Evolutionary conservation across 2,329 filamentous ascomycete genomes (phyloP).

Genomic region (Fusarium fracticaudum): DNA sequence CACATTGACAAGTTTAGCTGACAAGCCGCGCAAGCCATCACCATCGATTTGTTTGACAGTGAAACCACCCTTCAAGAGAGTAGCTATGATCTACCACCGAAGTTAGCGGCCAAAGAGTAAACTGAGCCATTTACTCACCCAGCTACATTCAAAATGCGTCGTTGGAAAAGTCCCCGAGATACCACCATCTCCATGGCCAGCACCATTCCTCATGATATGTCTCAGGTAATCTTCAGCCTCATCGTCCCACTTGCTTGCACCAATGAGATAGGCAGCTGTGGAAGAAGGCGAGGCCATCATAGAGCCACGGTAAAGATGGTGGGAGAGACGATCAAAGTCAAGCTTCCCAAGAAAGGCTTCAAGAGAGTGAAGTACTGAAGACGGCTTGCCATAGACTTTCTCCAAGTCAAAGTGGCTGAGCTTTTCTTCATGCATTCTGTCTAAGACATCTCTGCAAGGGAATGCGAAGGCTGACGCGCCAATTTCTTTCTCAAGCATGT

Average conservation of each 20-base stretch:
- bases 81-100: background rate
- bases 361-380: background rate
- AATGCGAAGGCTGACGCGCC: background rate
- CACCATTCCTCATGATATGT: background rate
- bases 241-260: background rate
- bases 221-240: background rate
- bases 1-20: rapidly evolving
- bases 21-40: background rate
- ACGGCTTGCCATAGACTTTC: background rate
- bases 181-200: background rate
- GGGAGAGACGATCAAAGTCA: background rate
- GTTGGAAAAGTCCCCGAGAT: background rate
- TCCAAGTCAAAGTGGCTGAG: background rate
- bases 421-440: background rate
- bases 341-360: background rate
- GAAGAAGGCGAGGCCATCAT: constrained; percentile 2
- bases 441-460: background rate
- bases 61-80: background rate
- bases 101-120: background rate
- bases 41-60: background rate
- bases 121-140: background rate
- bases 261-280: background rate
- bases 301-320: background rate
- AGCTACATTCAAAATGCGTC: constrained; percentile 2
- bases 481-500: background rate